These are phyloP conservation scores for Parietichytrium sp. DNA, from an alignment of 108 stramenopile genomes.

Conservation along the genomic window DNA sequence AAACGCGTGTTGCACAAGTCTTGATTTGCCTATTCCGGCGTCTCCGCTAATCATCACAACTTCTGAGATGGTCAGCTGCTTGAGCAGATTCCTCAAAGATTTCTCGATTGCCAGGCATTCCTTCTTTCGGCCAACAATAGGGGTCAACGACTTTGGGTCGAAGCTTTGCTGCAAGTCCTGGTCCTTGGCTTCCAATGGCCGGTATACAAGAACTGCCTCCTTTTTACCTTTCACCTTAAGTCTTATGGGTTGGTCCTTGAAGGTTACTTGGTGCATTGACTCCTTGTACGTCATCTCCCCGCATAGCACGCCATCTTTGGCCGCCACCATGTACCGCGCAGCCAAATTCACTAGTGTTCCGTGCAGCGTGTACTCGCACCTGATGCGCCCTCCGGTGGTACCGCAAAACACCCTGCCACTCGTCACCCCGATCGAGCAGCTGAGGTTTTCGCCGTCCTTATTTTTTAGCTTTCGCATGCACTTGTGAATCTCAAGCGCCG, in stretches of 20 bases:
- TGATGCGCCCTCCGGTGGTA: not conserved
- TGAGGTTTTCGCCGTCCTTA: not conserved
- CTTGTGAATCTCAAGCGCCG: not conserved
- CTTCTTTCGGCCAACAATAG: not conserved
- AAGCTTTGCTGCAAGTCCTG: not conserved
- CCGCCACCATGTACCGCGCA: conserved; percentile 33
- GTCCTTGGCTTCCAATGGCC: not conserved
- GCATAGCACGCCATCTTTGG: conserved; percentile 3
- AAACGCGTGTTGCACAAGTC: conserved; percentile 4
- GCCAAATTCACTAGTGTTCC: conserved; percentile 31
- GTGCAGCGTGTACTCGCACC: conserved; percentile 37
- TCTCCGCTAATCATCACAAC: not conserved
- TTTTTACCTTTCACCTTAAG: conserved; percentile 32
- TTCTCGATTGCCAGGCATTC: not conserved
- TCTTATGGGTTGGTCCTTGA: not conserved
- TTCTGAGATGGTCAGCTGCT: not conserved
- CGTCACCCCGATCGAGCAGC: conserved; percentile 23
- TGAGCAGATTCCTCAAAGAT: not conserved
- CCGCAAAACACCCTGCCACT: conserved; percentile 25
- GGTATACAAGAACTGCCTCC: conserved; percentile 20
- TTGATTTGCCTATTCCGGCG: conserved; percentile 30
- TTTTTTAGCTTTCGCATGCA: not conserved
- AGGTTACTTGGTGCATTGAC: not conserved
- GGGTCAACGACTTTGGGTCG: not conserved
- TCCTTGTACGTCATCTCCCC: not conserved